Base-by-base conservation (phyloP, 108 stramenopile species). In the Skeletonema marinoi region DNA sequence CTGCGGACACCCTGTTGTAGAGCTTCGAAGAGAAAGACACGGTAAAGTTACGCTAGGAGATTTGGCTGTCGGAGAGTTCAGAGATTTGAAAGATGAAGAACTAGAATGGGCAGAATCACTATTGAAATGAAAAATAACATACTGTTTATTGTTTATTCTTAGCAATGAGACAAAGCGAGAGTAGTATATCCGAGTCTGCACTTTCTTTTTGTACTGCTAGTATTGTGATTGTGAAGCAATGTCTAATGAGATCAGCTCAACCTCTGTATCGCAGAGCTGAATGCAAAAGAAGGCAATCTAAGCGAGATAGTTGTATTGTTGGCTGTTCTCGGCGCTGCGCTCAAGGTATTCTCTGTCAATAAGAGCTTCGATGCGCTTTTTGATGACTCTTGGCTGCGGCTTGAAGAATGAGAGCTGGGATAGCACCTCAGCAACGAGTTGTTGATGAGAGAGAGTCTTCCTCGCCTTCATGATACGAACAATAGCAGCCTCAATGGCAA, bases 401-500 rank as follows among this genome's bases (percentile, higher is more conserved):
- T 96, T 95, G 93, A 99, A 99, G 64, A 99, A 98, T 16, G 93
- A 84, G 46, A 99, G 96, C 81, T 98, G 97, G 3, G 92, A 89
- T 60, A 99, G 75, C 42, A 99, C 99, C 77, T 99, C 98, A 30
- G 99, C 94, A 33, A 98, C 75, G 8, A 99, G 88, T 72, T 98
- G 96, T 75, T 98, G 97, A 81, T 99, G 99, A 32, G 93, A 82
- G 54, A 99, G 88, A 13, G 97, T 94, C 87, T 98, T 99, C 70
- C 97, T 86, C n/a, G 97, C 97, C 86, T 99, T 99, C 99, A 99
- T 99, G 85, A 98, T 99, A 71, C 99, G 96, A 10, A 99, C 99
- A 78, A 99, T 96, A 32, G 98, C 97, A 44, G 99, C 99, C 87
- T 99, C 99, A 69, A 99, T 99, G 30, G 98, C 98, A 85, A 93